Base-by-base conservation (phyloP, 2,329 filamentous ascomycete genomes). In the Diaporthe eres region DNA sequence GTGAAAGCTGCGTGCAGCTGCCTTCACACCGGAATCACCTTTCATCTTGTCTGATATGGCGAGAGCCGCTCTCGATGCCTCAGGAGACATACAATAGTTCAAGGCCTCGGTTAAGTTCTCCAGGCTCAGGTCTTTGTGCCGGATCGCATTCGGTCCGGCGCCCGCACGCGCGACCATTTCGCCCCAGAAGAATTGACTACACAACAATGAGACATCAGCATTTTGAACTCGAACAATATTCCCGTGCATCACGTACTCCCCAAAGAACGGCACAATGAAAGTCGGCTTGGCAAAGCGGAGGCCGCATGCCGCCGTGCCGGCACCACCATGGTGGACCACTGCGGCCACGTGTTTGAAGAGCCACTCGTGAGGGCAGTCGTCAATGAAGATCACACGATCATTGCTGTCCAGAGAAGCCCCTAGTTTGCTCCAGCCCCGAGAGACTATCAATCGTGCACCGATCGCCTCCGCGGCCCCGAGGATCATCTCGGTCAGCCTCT, bases 301-400 rank as follows among this genome's bases (percentile, higher is more conserved):
- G 4, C 61, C 61, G 10, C 61, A 65, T 15, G 61, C 61, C 17
- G 61, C 42, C 10, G 61, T 65, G 17, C 92, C 92, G 1, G 92
- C 92, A 22, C 91, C 91, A 10, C 91, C 91, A 76, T 93, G 91
- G 77, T 93, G 91, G 0, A 93, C 88, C 0, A 92, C 91, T 2
- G 87, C 89, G 3, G 86, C 85, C 2, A 92, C 90, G 19, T 85
- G 85, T 4, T 89, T 87, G 76, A 93, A 93, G 0, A 93, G 84
- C 92, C 92, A 93, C 79, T 93, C 91, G 78, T 93, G 91, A 0
- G 91, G 92, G 1, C 88, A 91, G 77, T 93, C 92, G n/a, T 88
- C 91, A 9, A 93, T 85, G 84, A 93, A 88, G 79, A 88, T 91
- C 31, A 93, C 82, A 31, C 25, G 61, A 2, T 65, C 61, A n/a